Evolutionary conservation across 2,329 filamentous ascomycete genomes (phyloP), one percentile per base, ranked within the genome.

Genomic region (Penicillium sp.): DNA sequence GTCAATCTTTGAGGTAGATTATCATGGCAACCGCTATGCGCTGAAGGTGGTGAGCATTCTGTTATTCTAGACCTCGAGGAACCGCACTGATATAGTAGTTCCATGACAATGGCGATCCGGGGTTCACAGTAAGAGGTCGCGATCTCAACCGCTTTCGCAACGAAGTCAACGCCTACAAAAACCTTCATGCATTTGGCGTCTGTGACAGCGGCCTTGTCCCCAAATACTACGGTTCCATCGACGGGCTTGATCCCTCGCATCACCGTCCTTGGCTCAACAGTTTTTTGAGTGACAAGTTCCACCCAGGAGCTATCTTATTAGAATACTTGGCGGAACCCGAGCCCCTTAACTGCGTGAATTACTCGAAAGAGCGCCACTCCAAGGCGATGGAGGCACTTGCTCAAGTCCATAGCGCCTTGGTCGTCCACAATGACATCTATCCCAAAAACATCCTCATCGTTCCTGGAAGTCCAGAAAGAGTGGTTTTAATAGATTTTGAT

Each of bases 401-500:
- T 26, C 25, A 47, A 31, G 54, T 59, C 6, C 48, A 56, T 17
- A 30, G 33, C 9, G 54, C 51, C n/a, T 18, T 41, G 4, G 33
- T 57, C 15, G 28, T 42, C n/a, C 52, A 57, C 25, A 35, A 31
- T 22, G 52, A 57, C 39, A 37, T 55, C 3, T 48, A 54, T 16
- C 52, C 55, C 1, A 55, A 48, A 28, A 53, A 55, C 36, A 52
- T 59, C 32, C 46, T 59, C 14, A 23, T 53, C 25, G 42, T 54
- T 2, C 37, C 41, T 33, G 48, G 39, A 3, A 35, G 38, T 18
- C n/a, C n/a, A n/a, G n/a, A n/a, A n/a, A 41, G 46, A 20, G 31
- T 50, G 5, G 43, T 57, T 11, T 56, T 44, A 49, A 32, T 56
- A 18, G 50, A 53, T 44, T 57, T 58, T 30, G 48, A 58, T 39